Evolutionary conservation across 164 flowering plant species (phyloP), one percentile per base, ranked within the genome.

Genomic region (Piper betle): DNA sequence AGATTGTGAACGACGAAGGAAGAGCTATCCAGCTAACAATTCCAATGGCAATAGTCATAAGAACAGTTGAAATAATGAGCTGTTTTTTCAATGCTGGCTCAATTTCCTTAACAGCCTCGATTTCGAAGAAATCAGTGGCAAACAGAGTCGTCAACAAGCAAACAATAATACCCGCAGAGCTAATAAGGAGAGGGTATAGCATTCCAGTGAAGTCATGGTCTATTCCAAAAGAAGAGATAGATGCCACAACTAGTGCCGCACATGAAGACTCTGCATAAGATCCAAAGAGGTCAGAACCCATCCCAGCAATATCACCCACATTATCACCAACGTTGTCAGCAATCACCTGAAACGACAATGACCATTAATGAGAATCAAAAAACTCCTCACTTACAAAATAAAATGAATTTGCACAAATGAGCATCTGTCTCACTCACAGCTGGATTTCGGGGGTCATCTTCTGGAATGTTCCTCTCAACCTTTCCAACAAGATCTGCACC

Each of bases 301-400:
- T 81, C 5, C 84, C 84, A 63, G 82, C 82, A 73, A 81, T 81
- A 68, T 81, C 84, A 43, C 84, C 82, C 58, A 81, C 82, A 73
- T 81, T 81, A 53, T 81, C 84, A 68, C 84, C 95, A 52, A 87
- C 95, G 72, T 87, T 87, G 69, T 86, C 91, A 69, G 95, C 91
- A 70, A 87, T 85, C 65, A 85, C 95, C 91, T 87, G 74, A 55
- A 59, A 61, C 19, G 37, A 53, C 1, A 60, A 55, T 25, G 33
- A 25, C 33, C 33, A 25, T 25, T 25, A 25, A 25, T 25, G 33
- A 25, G 33, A 25, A 25, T 0, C 33, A 25, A 25, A 25, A 25
- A 25, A 25, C 1, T 25, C 33, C 33, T 25, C 1, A 25, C 33
- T 2, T 25, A 25, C 33, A 25, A 25, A 25, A 25, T 25, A 25